Base-by-base conservation (phyloP, 176 grass and related monocot species). In the Oryza australiensis region DNA sequence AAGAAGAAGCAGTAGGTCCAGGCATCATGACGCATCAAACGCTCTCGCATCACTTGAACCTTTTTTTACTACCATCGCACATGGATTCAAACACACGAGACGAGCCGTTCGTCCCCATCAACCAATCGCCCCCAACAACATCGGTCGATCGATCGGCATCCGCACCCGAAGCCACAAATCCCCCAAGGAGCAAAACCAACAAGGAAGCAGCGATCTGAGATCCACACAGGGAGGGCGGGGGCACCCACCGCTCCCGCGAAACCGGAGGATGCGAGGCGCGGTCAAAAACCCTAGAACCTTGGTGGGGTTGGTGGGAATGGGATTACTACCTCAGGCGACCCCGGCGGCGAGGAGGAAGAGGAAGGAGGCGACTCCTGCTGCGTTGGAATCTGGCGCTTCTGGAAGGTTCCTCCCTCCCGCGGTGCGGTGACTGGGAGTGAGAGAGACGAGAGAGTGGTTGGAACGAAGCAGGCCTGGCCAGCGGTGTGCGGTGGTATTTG, bases 301-400 rank as follows among this genome's bases (percentile, higher is more conserved):
- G 46, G 46, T 4, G 0, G 15, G 0, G 15, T 2, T 0, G 49
- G 16, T 20, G 5, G 49, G 48, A n/a, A n/a, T 20, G 5, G 15
- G 49, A 22, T 51, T 84, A 80, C 87, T 84, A 88, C 87, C 87
- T 88, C 87, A 84, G 87, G 87, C 78, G 33, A 73, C 70, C 91
- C 84, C 76, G 33, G 45, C 23, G 41, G 83, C 20, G 26, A n/a
- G 10, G 20, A 30, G 46, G 66, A 81, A 16, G 13, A 66, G 4
- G 57, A 14, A 16, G 82, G 59, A 18, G 60, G 42, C 73, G 87
- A 76, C 85, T 42, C 90, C 84, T 35, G 34, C 75, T 24, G 42
- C 2, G 3, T 84, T 42, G 77, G 68, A 72, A 16, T 41, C 34
- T 76, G 23, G 80, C 22, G 34, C 66, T 89, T 85, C 88, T 89